Percentiles rank a stretch among this genome's conserved stretches.
These are phyloP conservation scores for Oryza brachyantha DNA, from an alignment of 176 grass and related monocot species.

Conservation along the genomic window DNA sequence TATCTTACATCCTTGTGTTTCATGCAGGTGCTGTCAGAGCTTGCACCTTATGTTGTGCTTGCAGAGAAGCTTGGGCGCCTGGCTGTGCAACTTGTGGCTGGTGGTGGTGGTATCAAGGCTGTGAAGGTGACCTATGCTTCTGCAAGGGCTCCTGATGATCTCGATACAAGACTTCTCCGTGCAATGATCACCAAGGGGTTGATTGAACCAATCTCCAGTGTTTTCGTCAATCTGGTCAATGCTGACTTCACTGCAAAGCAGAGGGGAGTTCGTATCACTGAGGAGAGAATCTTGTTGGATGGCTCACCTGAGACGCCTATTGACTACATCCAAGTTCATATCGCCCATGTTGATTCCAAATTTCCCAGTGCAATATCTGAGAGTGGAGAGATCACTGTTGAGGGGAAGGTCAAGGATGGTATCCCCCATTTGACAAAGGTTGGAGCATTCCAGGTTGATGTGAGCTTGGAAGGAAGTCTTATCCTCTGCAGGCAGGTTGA, in stretches of 20 bases:
- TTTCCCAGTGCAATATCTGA: slow-evolving; percentile 68
- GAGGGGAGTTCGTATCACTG: slow-evolving; percentile 66
- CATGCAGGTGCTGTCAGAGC: slow-evolving; percentile 73
- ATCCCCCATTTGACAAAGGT: slow-evolving; percentile 79
- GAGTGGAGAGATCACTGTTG: slow-evolving; percentile 56
- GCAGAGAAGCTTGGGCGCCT: slow-evolving; percentile 83
- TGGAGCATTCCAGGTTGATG: slow-evolving; percentile 74
- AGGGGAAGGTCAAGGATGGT: slow-evolving; percentile 70
- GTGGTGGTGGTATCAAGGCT: slow-evolving; percentile 81
- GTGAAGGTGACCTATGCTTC: slow-evolving; percentile 87
- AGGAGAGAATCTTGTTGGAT: slow-evolving; percentile 72
- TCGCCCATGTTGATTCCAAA: slow-evolving; percentile 69
- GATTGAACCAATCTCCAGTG: slow-evolving; percentile 78
- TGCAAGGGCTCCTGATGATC: slow-evolving; percentile 68
- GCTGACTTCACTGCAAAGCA: slow-evolving; percentile 85
- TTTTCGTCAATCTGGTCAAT: slow-evolving; percentile 85
- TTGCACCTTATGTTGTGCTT: slow-evolving; percentile 77
- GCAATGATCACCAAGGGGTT: slow-evolving; percentile 96
- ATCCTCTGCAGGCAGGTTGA: slow-evolving; percentile 89
- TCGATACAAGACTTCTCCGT: slow-evolving; percentile 81
- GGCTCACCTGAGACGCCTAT: slow-evolving; percentile 68
- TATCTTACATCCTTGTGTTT: neutral
- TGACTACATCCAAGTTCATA: slow-evolving; percentile 75
- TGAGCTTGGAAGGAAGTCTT: slow-evolving; percentile 81
- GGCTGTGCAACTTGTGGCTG: slow-evolving; percentile 81